Base-by-base conservation (phyloP, 1,139 yeast genomes). In the Suhomyces kunorum region DNA sequence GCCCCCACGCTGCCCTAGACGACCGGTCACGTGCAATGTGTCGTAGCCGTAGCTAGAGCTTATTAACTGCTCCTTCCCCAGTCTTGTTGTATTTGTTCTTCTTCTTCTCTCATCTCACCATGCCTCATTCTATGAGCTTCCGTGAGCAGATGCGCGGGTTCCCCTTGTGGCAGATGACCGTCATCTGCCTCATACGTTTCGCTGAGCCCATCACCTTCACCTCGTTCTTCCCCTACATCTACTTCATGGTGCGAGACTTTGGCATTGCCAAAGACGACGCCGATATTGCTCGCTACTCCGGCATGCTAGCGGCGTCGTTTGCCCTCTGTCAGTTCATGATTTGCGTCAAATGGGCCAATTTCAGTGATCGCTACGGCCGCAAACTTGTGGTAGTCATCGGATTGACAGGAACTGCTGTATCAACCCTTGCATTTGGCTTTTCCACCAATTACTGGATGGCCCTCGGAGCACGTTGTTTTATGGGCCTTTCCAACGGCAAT, bases 231-330 rank as follows among this genome's bases (percentile, higher is more conserved):
- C 71, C 73, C 5, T 67, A 66, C 42, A 57, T 67, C 6, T 67
- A 64, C 49, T 67, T 65, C 49, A 67, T 67, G 73, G 64, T 67
- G 32, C 47, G 70, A 34, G 73, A 67, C 43, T 67, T 67, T 44
- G 54, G 56, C 4, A 53, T 66, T 12, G 70, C 70, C n/a, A 58
- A 64, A 13, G 53, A 56, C 11, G 64, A 63, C 33, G 56, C 63
- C 18, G 66, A 65, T 31, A 67, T 66, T 28, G 59, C 71, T 28
- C 61, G 60, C 26, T 67, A 66, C 43, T 63, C 70, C 14, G 71
- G 72, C 2, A 64, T 65, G 39, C 53, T 67, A 47, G 68, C 71
- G 4, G 63, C 71, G 3, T 55, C 63, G 6, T 67, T 66, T 54
- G 69, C 72, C 15, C 62, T 67, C 24, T 61, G 55, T 39, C 73